phyloP scores from a whole-genome alignment of 257 asterid species.

The Fraxinus pennsylvanica region DNA sequence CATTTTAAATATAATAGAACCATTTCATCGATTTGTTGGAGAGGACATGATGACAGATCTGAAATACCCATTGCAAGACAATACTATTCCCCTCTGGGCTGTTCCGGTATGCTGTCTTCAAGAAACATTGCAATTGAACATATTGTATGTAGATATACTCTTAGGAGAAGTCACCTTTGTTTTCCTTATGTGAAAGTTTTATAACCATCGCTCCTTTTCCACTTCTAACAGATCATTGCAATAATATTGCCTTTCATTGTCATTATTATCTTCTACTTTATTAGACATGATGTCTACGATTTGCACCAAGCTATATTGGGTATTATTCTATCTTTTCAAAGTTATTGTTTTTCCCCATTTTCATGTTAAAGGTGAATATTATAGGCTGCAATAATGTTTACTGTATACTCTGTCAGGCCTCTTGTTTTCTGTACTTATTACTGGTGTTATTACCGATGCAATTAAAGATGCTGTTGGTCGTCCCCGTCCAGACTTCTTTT shows the following conservation, averaged over 20 bases:
- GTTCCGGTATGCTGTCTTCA: constrained; percentile 64
- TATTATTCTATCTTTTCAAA: constrained; percentile 36
- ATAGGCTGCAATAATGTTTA: constrained; percentile 8
- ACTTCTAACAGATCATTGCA: constrained; percentile 63
- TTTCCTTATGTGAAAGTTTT: constrained; percentile 14
- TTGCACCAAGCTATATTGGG: constrained; percentile 86
- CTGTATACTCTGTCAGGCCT: constrained; percentile 58
- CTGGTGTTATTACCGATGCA: constrained; percentile 85
- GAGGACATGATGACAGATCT: constrained; percentile 85
- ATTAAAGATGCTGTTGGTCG: constrained; percentile 98
- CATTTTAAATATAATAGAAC: constrained; percentile 74
- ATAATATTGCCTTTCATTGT: constrained; percentile 59
- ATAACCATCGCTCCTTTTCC: constrained; percentile 20
- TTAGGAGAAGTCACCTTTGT: not conserved
- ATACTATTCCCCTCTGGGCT: constrained; percentile 88
- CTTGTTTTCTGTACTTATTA: constrained; percentile 73
- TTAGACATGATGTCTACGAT: constrained; percentile 74
- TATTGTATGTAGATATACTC: constrained; percentile 7
- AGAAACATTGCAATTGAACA: constrained; percentile 15
- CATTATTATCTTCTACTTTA: constrained; percentile 65
- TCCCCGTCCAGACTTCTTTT: constrained; percentile 96
- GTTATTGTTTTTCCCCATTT: not conserved
- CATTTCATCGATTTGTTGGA: constrained; percentile 96
- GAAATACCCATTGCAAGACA: constrained; percentile 76
- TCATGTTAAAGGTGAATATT: constrained; percentile 2